Evolutionary conservation across 495 filamentous ascomycete species (phyloP).

Genomic region (Choiromyces venosus): DNA sequence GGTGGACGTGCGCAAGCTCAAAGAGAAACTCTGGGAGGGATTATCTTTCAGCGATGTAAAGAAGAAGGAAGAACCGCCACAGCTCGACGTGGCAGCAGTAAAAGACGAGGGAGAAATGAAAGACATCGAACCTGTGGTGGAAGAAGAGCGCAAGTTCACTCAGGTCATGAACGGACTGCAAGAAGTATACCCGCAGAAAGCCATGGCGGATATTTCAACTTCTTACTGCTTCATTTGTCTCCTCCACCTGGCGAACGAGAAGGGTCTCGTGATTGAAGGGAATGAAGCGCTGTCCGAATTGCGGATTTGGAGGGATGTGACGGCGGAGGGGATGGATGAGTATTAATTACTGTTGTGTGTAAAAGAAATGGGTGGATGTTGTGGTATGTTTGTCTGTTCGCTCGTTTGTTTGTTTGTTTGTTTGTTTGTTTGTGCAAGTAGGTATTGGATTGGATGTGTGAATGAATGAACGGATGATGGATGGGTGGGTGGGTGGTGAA

Average conservation of each 20-base stretch:
- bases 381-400: neutral
- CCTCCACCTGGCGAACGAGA: slow-evolving; percentile 94
- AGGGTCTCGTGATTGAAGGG: slow-evolving; percentile 70
- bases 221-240: slow-evolving; percentile 96
- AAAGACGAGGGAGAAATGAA: slow-evolving; percentile 13
- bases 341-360: slow-evolving; percentile 35
- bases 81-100: too few relatives aligned
- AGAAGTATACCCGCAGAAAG: slow-evolving; percentile 72
- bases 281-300: slow-evolving; percentile 54
- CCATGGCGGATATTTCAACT: slow-evolving; percentile 91
- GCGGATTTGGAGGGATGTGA: slow-evolving; percentile 54
- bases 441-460: neutral
- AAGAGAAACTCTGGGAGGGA: slow-evolving; percentile 92
- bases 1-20: slow-evolving; percentile 91
- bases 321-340: slow-evolving; percentile 46
- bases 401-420: neutral
- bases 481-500: neutral
- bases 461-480: neutral
- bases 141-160: slow-evolving; percentile 63
- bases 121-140: neutral
- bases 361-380: neutral
- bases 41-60: slow-evolving; percentile 58
- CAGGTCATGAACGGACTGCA: slow-evolving; percentile 83
- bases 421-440: neutral
- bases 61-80: too few relatives aligned